Evolutionary conservation across 73 alveolate genomes (phyloP), one percentile per base, ranked within the genome.

Genomic region (Tetrahymena thermophila): DNA sequence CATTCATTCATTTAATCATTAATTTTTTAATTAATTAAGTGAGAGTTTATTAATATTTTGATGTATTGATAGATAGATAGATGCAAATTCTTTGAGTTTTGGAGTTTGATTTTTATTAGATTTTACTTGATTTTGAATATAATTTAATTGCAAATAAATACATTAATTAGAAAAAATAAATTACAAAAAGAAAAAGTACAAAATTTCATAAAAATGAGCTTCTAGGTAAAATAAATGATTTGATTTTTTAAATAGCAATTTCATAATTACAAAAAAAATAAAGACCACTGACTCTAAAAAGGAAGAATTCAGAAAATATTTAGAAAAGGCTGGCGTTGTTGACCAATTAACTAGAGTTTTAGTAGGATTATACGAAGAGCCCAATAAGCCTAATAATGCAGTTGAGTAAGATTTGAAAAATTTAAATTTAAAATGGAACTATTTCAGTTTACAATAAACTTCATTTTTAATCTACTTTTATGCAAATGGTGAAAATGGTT

Each of bases 381-480:
- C 98, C 94, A 99, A 98, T 95, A 98, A 98, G 96, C 99, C 99
- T 85, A 85, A 96, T 94, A 97, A 97, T 97, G 99, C 99, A 34
- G 96, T 97, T 38, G 99, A 98, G 94, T 97, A 93, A 97, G 34
- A 28, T 21, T 34, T 93, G 83, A 50, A 50, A 1, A 50, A 11
- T 50, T 50, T 50, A 50, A 50, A 50, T 50, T 50, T 14, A 19
- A 50, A 50, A 50, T 50, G 83, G 15, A 50, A 14, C 83, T 14
- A 50, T 50, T 50, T 50, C 31, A 1, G 15, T 19, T 50, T 15
- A 50, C 7, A 50, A 19, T 50, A 50, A 5, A 50, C 23, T 50
- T 43, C 23, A 50, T 21, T 7, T 16, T 0, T 50, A 50, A 43
- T 19, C 15, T 14, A 19, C 83, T 50, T 40, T 40, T 40, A 40